A percentile compares a stretch with the other conserved stretches of the same genome.
Conservation (phyloP, 2,329 filamentous ascomycete species). For the Venturia pyrina region DNA sequence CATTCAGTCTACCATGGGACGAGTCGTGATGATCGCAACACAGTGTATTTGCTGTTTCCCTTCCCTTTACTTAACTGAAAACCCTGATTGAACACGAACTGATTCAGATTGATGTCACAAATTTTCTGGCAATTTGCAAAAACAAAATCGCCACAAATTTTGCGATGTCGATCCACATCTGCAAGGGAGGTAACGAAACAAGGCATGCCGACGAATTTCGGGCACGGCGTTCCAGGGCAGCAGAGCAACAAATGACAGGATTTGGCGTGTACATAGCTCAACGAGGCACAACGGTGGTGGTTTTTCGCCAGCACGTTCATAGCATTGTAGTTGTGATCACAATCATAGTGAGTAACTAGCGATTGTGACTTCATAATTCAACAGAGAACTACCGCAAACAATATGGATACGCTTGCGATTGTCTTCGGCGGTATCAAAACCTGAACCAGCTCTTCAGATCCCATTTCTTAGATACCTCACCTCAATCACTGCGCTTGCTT, state of each 20-base stretch:
- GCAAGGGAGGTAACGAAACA: not conserved
- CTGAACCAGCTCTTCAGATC: not conserved
- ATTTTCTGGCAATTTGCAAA: not conserved
- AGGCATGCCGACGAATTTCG: not conserved
- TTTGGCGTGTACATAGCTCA: not conserved
- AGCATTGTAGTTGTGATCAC: not conserved
- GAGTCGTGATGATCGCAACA: constrained; percentile 7
- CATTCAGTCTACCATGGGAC: constrained; percentile 31
- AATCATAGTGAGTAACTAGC: not conserved
- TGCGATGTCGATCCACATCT: not conserved
- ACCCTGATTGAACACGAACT: too few species aligned
- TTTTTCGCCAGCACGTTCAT: not conserved
- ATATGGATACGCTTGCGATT: not conserved
- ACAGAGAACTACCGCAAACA: not conserved
- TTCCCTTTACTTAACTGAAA: too few species aligned
- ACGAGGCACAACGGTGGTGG: not conserved
- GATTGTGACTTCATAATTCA: not conserved
- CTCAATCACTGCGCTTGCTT: not conserved
- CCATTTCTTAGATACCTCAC: not conserved
- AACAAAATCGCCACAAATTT: not conserved
- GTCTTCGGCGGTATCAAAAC: not conserved
- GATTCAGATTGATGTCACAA: not conserved
- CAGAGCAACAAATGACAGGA: not conserved
- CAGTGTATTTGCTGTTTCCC: too few species aligned
- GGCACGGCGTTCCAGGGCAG: not conserved